Percentiles rank a stretch among this genome's conserved stretches.
Conservation (phyloP, 2,329 filamentous ascomycete species). For the Penicillium freii region DNA sequence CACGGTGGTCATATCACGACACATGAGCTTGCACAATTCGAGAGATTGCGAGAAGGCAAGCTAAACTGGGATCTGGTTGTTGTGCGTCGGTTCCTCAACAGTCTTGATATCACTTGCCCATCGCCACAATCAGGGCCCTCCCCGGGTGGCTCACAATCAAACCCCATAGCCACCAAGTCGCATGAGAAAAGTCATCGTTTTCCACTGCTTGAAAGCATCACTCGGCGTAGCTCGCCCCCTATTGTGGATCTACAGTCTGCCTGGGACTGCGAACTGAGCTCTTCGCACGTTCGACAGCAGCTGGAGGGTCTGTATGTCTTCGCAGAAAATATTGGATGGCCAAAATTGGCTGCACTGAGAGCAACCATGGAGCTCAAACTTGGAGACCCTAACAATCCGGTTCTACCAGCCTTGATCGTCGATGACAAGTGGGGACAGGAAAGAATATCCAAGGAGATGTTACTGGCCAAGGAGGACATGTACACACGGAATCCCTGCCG, state of each 20-base stretch:
- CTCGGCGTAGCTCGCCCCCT: constrained; percentile 18
- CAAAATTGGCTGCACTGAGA: constrained; percentile 41
- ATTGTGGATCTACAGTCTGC: constrained; percentile 24
- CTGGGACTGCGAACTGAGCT: constrained; percentile 39
- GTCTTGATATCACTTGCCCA: constrained; percentile 42
- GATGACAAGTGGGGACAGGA: constrained; percentile 12
- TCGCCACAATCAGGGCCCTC: constrained; percentile 9
- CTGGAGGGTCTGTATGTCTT: constrained; percentile 53
- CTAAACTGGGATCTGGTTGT: constrained; percentile 57
- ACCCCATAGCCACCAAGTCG: constrained; percentile 2
- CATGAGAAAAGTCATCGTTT: constrained; percentile 20
- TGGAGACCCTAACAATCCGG: constrained; percentile 16
- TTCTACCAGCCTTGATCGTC: constrained; percentile 9
- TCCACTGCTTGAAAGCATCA: constrained; percentile 27
- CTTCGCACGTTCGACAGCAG: constrained; percentile 42
- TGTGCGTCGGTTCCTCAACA: constrained; percentile 53
- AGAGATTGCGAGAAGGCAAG: constrained; percentile 50
- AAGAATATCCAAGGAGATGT: constrained; percentile 8
- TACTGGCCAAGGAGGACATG: constrained; percentile 28
- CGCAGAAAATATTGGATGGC: constrained; percentile 52
- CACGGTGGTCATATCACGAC: constrained; percentile 42
- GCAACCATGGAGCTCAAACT: constrained; percentile 39
- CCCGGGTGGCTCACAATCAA: constrained; percentile 1
- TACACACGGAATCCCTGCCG: constrained; percentile 31
- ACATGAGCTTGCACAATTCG: constrained; percentile 47